Conservation (phyloP, 169 alveolate species). For the Cryptosporidium ryanae region DNA sequence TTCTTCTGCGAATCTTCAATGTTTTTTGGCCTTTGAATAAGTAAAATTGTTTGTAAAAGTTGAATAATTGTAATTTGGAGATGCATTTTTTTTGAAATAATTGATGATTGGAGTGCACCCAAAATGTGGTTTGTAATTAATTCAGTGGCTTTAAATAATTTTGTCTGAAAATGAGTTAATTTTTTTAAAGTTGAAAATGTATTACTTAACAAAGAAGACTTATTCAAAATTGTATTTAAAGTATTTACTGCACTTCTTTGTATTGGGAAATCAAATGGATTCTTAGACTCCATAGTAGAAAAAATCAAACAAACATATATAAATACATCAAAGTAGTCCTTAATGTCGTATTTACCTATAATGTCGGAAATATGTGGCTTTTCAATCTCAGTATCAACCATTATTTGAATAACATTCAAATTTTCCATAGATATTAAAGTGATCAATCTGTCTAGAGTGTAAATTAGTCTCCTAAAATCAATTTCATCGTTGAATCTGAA, state of each 20-base stretch:
- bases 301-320: constrained; percentile 11
- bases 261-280: constrained; percentile 16
- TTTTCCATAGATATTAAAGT: constrained; percentile 60
- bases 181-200: background rate
- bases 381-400: constrained; percentile 13
- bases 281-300: constrained; percentile 10
- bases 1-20: background rate
- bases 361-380: background rate
- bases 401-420: constrained; percentile 37
- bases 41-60: constrained; percentile 23
- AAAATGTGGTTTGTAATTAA: constrained; percentile 12
- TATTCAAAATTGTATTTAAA: constrained; percentile 25
- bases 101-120: constrained; percentile 19
- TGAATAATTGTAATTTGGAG: constrained; percentile 36
- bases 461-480: constrained; percentile 45
- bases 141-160: background rate
- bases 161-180: constrained; percentile 15
- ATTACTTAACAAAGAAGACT: constrained; percentile 1
- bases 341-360: constrained; percentile 4
- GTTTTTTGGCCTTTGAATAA: constrained; percentile 19
- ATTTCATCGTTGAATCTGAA: constrained; percentile 32
- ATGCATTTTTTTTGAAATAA: constrained; percentile 2
- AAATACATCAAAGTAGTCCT: constrained; percentile 58
- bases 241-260: constrained; percentile 42
- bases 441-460: constrained; percentile 31